These are phyloP conservation scores for Plasmodiophora brassicae DNA, from an alignment of 208 protist genomes.

Conservation along the genomic window DNA sequence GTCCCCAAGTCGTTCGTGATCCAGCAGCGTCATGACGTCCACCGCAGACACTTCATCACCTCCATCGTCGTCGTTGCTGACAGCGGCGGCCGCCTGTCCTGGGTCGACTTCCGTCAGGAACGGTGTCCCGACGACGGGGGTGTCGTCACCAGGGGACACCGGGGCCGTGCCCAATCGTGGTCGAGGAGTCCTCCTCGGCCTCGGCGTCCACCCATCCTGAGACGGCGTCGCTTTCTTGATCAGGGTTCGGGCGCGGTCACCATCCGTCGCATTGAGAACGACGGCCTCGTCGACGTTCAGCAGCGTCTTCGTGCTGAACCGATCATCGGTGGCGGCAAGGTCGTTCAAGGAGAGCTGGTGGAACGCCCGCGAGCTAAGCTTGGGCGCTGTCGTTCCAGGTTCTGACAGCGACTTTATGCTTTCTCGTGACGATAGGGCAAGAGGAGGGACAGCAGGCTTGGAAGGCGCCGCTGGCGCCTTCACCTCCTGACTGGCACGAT, in stretches of 20 bases:
- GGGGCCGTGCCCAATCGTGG: background rate
- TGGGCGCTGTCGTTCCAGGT: no score
- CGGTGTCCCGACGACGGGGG: background rate
- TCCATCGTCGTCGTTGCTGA: background rate
- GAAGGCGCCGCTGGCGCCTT: background rate
- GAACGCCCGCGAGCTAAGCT: no score
- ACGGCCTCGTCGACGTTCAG: no score
- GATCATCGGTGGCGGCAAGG: background rate
- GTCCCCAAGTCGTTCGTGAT: background rate
- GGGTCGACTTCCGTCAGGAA: background rate
- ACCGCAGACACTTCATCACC: no score
- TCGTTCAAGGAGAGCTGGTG: slow-evolving; percentile 16
- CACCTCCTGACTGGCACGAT: background rate
- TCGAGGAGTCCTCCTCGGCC: background rate
- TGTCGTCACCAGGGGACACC: background rate
- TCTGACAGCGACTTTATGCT: background rate
- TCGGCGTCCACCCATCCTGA: background rate
- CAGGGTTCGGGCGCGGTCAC: background rate
- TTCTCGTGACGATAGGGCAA: background rate
- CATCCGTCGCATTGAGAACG: no score
- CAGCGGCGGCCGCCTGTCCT: background rate
- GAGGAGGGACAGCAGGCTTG: background rate
- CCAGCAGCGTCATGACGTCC: slow-evolving; percentile 24
- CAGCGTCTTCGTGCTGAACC: no score
- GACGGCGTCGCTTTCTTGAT: background rate